Evolutionary conservation across 23 red algal genomes (phyloP).

Genomic region (Gracilaria caudata): DNA sequence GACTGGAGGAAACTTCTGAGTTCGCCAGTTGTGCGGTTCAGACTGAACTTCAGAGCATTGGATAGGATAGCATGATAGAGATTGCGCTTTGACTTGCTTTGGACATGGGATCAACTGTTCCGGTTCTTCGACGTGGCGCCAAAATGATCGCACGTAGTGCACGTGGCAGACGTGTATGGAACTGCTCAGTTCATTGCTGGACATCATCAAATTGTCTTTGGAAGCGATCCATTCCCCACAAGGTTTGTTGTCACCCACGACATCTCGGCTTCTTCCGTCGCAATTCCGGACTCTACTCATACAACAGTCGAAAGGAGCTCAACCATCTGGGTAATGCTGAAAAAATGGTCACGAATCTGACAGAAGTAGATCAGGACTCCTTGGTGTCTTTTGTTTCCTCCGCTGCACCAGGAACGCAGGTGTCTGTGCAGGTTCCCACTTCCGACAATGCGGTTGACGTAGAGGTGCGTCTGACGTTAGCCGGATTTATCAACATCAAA

Average conservation of each 20-base stretch:
- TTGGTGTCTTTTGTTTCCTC: constrained; percentile 32
- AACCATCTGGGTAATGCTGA: not conserved
- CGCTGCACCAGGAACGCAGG: constrained; percentile 24
- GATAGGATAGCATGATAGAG: too few species aligned
- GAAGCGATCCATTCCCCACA: too few species aligned
- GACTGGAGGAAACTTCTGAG: too few species aligned
- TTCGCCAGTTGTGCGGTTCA: too few species aligned
- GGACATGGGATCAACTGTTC: not conserved
- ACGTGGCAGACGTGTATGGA: not conserved
- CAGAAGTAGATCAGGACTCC: constrained; percentile 20
- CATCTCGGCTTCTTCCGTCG: too few species aligned
- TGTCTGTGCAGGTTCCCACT: not conserved
- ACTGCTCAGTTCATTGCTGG: not conserved
- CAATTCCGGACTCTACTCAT: not conserved
- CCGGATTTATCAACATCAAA: constrained; percentile 43
- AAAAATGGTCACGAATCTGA: constrained; percentile 12
- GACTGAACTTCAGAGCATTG: too few species aligned
- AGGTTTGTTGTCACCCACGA: too few species aligned
- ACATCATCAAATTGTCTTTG: too few species aligned
- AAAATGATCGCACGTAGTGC: not conserved
- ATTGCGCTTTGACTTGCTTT: too few species aligned
- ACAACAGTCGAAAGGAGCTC: not conserved
- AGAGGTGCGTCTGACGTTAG: constrained; percentile 16
- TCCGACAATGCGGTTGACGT: not conserved
- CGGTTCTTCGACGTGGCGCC: not conserved